phyloP scores from a whole-genome alignment of 2,329 filamentous ascomycete species.

The Diplodia mutila region DNA sequence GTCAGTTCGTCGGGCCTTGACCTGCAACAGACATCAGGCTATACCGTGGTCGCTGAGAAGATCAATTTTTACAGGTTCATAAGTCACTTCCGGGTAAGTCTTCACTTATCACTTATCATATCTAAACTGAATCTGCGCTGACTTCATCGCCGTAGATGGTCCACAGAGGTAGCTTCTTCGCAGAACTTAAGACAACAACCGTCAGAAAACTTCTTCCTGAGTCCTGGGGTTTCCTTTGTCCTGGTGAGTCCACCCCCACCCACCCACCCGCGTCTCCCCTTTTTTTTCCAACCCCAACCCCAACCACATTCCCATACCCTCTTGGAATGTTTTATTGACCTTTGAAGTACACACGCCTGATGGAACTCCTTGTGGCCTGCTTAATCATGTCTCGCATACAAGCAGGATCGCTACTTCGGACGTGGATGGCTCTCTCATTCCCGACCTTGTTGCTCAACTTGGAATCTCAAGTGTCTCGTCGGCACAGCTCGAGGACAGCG shows the following conservation, averaged over 20 bases:
- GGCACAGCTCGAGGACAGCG: slow-evolving; percentile 78
- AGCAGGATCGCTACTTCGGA: slow-evolving; percentile 82
- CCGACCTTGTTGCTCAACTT: slow-evolving; percentile 74
- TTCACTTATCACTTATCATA: neutral
- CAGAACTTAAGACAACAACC: slow-evolving; percentile 94
- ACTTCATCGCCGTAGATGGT: slow-evolving; percentile 60
- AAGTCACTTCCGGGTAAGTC: slow-evolving; percentile 77
- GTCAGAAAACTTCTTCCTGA: slow-evolving; percentile 94
- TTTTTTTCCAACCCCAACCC: too few species aligned
- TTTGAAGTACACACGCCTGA: slow-evolving; percentile 84
- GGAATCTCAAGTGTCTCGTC: slow-evolving; percentile 78
- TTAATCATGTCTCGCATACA: slow-evolving; percentile 95
- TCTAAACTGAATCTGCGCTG: too few species aligned
- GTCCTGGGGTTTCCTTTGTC: slow-evolving; percentile 97
- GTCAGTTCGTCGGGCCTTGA: slow-evolving; percentile 90
- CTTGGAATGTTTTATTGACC: too few species aligned
- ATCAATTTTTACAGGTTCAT: slow-evolving; percentile 99
- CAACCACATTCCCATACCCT: too few species aligned
- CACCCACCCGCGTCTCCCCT: too few species aligned
- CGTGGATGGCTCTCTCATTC: slow-evolving; percentile 74
- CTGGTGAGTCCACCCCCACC: slow-evolving; percentile 39
- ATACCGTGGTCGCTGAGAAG: slow-evolving; percentile 96
- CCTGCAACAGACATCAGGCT: slow-evolving; percentile 91
- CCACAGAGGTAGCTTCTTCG: slow-evolving; percentile 98
- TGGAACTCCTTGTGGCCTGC: slow-evolving; percentile 88